Percentiles rank a stretch among this genome's conserved stretches.
These are phyloP conservation scores for Penicillium canariense DNA, from an alignment of 495 filamentous ascomycete genomes.

Conservation along the genomic window DNA sequence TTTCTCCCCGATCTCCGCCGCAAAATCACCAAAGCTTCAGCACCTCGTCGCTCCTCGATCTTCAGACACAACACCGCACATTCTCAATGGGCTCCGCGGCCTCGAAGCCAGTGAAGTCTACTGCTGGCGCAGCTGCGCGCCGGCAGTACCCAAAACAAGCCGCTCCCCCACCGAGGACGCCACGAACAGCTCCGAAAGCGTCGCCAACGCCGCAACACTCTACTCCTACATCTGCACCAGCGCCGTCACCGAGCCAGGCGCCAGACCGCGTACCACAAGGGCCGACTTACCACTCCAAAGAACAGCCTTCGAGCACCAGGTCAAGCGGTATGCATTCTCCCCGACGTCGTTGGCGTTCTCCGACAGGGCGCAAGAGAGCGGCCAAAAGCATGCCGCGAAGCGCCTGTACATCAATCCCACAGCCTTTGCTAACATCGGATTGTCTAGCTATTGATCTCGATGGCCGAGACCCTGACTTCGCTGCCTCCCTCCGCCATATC, in stretches of 20 bases:
- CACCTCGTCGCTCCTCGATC: conserved; percentile 5
- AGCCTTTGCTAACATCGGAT: neutral
- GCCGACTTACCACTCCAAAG: conserved; percentile 41
- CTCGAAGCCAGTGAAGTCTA: conserved; percentile 60
- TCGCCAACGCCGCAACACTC: conserved; percentile 24
- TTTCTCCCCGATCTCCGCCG: conserved; percentile 24
- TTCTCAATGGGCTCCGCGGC: conserved; percentile 57
- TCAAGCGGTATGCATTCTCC: conserved; percentile 30
- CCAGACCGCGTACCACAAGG: conserved; percentile 24
- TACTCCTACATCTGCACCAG: conserved; percentile 15
- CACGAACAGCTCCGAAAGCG: conserved; percentile 19
- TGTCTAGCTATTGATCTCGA: conserved; percentile 62
- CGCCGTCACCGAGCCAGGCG: conserved; percentile 26
- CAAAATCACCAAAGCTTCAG: conserved; percentile 8
- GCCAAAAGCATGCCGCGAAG: neutral
- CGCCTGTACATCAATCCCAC: neutral
- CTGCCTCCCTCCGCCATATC: conserved; percentile 57
- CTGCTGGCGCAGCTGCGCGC: conserved; percentile 49
- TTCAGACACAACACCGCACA: conserved; percentile 2
- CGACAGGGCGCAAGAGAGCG: too few species aligned
- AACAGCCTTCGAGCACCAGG: conserved; percentile 33
- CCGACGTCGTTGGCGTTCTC: too few species aligned
- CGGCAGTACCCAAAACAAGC: conserved; percentile 57
- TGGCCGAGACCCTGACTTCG: conserved; percentile 62
- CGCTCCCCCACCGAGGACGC: conserved; percentile 31